Base-by-base conservation (phyloP, 1,139 yeast species). In the Yamadazyma buinensis region DNA sequence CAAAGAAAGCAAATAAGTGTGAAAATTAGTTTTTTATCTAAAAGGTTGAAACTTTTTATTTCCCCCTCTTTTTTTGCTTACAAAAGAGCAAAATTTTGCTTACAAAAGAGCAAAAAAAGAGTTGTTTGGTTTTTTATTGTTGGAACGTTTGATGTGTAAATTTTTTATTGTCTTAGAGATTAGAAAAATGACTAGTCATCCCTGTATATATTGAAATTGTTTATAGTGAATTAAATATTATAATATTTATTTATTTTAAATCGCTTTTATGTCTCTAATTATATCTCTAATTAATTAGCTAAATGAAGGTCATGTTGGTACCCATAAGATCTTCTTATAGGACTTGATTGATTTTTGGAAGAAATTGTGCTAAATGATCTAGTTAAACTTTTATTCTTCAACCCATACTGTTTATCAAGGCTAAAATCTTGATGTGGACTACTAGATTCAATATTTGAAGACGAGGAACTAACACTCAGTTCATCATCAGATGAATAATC, bases 401-500 rank as follows among this genome's bases (percentile, higher is more conserved):
- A 40, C 22, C 59, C 55, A 27, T 55, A 55, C n/a, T 47, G 46
- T 33, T 46, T 52, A 13, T 39, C 51, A 8, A 54, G 37, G 13
- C 44, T 48, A 13, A 52, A 30, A 28, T 44, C 46, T 8, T 40
- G 33, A 4, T 40, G 29, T 34, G 49, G 48, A 6, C 30, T 33
- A 25, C 36, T 30, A 28, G 37, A 27, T 6, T 18, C 13, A 13
- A 18, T 9, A n/a, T 20, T 25, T 21, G 28, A 23, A 11, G 39
- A 27, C 11, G 25, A 10, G 5, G 35, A 27, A 5, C 32, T 30
- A 11, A 34, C 11, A 8, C 36, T 32, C 44, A 41, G 42, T 6
- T 39, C 46, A 12, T 38, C 32, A 15, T 39, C 49, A 2, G 73
- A 67, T 22, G 57, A 61, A 39, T 67, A 67, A 36, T 67, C 75